These are phyloP conservation scores for Juncus effusus DNA, from an alignment of 176 grass and related monocot species.

Conservation along the genomic window DNA sequence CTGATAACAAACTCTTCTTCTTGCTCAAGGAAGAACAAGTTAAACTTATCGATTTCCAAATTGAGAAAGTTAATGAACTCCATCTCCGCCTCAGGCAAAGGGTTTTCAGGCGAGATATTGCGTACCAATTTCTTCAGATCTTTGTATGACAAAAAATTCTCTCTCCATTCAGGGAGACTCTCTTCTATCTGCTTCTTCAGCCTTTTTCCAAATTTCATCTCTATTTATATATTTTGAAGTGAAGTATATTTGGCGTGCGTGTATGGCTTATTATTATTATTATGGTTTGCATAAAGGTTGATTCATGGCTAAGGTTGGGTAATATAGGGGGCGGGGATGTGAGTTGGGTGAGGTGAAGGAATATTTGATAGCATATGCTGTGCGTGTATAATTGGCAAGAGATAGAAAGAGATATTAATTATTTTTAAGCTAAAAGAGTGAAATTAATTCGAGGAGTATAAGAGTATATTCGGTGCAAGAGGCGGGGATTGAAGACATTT, in stretches of 20 bases:
- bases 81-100: slow-evolving; percentile 37
- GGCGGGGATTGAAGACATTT: slow-evolving; percentile 14
- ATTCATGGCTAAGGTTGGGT: slow-evolving; percentile 6
- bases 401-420: not conserved
- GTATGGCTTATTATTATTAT: not conserved
- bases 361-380: slow-evolving; percentile 90
- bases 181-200: slow-evolving; percentile 86
- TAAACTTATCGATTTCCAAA: slow-evolving; percentile 88
- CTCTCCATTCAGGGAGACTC: slow-evolving; percentile 80
- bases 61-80: slow-evolving; percentile 60
- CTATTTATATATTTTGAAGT: not conserved
- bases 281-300: slow-evolving; percentile 6
- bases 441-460: slow-evolving; percentile 11
- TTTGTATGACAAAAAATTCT: slow-evolving; percentile 82
- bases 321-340: slow-evolving; percentile 17
- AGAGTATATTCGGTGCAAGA: slow-evolving; percentile 30
- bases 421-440: not conserved
- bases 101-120: slow-evolving; percentile 36
- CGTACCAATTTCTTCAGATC: slow-evolving; percentile 75
- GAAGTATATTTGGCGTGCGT: slow-evolving; percentile 3
- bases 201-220: slow-evolving; percentile 92
- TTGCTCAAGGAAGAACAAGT: slow-evolving; percentile 85
- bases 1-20: slow-evolving; percentile 92
- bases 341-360: slow-evolving; percentile 24
- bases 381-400: slow-evolving; percentile 26